These are phyloP conservation scores for Litsea cubeba DNA, from an alignment of 164 flowering plant species.

Conservation along the genomic window DNA sequence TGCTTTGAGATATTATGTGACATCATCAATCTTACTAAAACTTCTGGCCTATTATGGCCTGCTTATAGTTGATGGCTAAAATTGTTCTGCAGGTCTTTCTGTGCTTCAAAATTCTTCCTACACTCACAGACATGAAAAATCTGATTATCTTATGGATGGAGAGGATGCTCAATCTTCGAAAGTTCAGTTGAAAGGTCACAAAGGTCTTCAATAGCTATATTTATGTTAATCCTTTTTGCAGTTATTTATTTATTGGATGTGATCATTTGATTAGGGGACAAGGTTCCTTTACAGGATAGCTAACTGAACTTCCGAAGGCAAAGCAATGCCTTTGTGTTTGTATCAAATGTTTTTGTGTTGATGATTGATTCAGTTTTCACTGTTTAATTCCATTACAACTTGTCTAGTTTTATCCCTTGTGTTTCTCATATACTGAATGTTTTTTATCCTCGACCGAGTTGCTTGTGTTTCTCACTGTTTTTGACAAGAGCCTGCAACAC, in stretches of 20 bases:
- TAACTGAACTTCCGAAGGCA: background rate
- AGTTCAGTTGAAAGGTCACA: constrained; percentile 15
- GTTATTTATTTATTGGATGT: background rate
- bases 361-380: background rate
- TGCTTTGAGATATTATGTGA: too few relatives aligned
- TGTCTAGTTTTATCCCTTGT: background rate
- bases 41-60: constrained; percentile 1
- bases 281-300: background rate
- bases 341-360: background rate
- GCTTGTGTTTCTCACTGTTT: too few relatives aligned
- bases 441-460: background rate
- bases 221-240: background rate
- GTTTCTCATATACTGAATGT: background rate
- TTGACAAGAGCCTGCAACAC: too few relatives aligned
- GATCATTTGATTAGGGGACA: background rate
- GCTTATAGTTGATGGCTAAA: constrained; percentile 7
- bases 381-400: too few relatives aligned
- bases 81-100: constrained; percentile 46
- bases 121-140: constrained; percentile 19
- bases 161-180: constrained; percentile 22
- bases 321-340: background rate
- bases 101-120: constrained; percentile 33
- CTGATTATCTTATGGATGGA: constrained; percentile 17
- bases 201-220: constrained; percentile 29
- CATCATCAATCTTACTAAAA: background rate